Evolutionary conservation across 1,284 basidiomycete genomes (phyloP).

Genomic region (Uromyces viciae-fabae): DNA sequence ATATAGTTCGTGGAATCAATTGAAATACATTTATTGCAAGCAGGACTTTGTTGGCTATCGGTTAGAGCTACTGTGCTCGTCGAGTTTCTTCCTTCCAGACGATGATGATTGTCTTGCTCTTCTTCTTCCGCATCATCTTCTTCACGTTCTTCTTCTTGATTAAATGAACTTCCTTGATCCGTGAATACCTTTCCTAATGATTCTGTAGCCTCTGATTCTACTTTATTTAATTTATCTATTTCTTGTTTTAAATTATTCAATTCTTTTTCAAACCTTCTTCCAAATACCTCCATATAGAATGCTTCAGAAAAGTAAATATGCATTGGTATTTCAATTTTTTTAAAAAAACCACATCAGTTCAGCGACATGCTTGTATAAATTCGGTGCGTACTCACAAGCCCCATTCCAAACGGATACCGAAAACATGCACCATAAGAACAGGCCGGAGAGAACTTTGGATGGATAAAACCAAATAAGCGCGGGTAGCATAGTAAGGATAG

Average conservation of each 20-base stretch:
- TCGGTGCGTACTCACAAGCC: slow-evolving; percentile 47
- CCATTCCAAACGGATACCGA: slow-evolving; percentile 52
- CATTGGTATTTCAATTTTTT: too few species aligned
- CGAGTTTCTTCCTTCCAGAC: too few species aligned
- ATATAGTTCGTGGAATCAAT: too few species aligned
- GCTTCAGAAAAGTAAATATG: too few species aligned
- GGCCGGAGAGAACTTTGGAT: slow-evolving; percentile 49
- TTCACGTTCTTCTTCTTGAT: background rate
- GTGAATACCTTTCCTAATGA: background rate
- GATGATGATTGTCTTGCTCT: too few species aligned
- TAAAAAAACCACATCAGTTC: slow-evolving; percentile 46
- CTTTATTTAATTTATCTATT: slow-evolving; percentile 47
- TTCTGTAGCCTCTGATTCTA: slow-evolving; percentile 2
- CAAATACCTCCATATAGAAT: slow-evolving; percentile 50
- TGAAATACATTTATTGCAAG: too few species aligned
- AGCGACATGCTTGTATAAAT: slow-evolving; percentile 44
- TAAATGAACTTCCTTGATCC: background rate
- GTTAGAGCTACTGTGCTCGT: too few species aligned
- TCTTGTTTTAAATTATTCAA: slow-evolving; percentile 50
- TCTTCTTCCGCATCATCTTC: too few species aligned
- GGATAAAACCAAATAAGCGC: slow-evolving; percentile 51
- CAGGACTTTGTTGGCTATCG: too few species aligned
- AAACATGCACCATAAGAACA: slow-evolving; percentile 51
- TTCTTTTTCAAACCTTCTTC: slow-evolving; percentile 50
- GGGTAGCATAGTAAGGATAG: slow-evolving; percentile 51